Evolutionary conservation across 192 early-diverging fungal species (phyloP), one percentile per base, ranked within the genome.

Genomic region (Entomortierella chlamydospora): DNA sequence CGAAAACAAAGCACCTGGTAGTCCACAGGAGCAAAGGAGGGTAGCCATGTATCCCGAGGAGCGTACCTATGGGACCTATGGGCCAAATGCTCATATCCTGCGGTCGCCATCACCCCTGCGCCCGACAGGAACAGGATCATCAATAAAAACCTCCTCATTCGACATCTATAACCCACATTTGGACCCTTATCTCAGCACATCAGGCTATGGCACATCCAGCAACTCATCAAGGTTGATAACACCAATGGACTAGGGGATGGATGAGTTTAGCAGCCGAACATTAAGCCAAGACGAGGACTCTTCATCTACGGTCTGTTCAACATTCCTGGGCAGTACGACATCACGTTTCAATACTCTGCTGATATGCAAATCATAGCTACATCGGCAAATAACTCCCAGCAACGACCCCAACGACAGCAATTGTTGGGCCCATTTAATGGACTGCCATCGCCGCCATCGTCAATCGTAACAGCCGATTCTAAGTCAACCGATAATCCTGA

Each of bases 401-500:
- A 37, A 23, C 33, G 53, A 54, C 62, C 52, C 17, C 26, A 28
- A 26, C 61, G 20, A 50, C 17, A 47, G 42, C 58, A 37, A 7
- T 37, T 37, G 10, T 37, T 10, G 34, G 34, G 10, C 34, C 34
- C 34, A 10, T 37, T 4, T 37, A 10, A 37, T 7, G 5, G 34
- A 61, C n/a, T n/a, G 41, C 39, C 22, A 47, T 25, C n/a, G 18
- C 34, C 34, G 34, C 34, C 34, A 37, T 7, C 34, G 10, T 37
- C 34, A 37, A n/a, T n/a, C n/a, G n/a, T n/a, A n/a, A n/a, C n/a
- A n/a, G n/a, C n/a, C n/a, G n/a, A n/a, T n/a, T n/a, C n/a, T n/a
- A n/a, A n/a, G n/a, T n/a, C n/a, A n/a, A n/a, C n/a, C 2, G 69
- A 62, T 31, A 28, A 33, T 4, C 33, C 49, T 50, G 71, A 61